Percentiles rank a stretch among this genome's conserved stretches.
These are phyloP conservation scores for Fusarium praegraminearum DNA, from an alignment of 2,329 filamentous ascomycete species.

Conservation along the genomic window DNA sequence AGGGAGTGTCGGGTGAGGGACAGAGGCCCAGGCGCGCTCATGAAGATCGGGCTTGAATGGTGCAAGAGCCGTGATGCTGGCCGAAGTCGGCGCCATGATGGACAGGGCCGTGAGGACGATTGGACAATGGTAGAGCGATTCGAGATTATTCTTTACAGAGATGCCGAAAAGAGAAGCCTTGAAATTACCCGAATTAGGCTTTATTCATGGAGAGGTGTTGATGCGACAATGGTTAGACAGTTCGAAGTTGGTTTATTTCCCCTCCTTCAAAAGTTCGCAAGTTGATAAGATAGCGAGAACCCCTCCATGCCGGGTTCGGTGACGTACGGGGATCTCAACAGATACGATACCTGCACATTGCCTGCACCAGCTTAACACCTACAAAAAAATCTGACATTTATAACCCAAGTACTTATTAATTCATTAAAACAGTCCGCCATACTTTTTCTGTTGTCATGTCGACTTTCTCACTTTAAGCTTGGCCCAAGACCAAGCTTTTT, in stretches of 20 bases:
- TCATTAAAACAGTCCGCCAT: background rate
- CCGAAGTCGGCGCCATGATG: slow-evolving; percentile 47
- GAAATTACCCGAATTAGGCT: background rate
- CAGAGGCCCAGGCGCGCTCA: slow-evolving; percentile 85
- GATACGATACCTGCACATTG: too few relatives aligned
- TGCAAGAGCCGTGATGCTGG: slow-evolving; percentile 59
- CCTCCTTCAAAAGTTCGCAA: slow-evolving; percentile 37
- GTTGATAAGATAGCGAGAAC: slow-evolving; percentile 46
- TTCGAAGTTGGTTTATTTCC: slow-evolving; percentile 27
- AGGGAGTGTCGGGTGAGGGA: slow-evolving; percentile 87
- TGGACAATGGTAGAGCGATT: background rate
- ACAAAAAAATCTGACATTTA: background rate
- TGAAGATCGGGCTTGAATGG: slow-evolving; percentile 68
- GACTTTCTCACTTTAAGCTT: slow-evolving; percentile 10
- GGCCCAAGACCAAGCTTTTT: slow-evolving; percentile 32
- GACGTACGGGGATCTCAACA: slow-evolving; percentile 13
- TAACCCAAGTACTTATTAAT: background rate
- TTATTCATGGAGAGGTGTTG: background rate
- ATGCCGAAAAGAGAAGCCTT: background rate
- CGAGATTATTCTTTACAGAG: background rate
- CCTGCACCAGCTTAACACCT: background rate
- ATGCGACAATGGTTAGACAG: background rate
- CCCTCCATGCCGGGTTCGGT: slow-evolving; percentile 29
- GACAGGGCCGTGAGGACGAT: slow-evolving; percentile 1
- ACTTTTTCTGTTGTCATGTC: background rate